Base-by-base conservation (phyloP, 306 rosid species). In the Pyrus pyrifolia region DNA sequence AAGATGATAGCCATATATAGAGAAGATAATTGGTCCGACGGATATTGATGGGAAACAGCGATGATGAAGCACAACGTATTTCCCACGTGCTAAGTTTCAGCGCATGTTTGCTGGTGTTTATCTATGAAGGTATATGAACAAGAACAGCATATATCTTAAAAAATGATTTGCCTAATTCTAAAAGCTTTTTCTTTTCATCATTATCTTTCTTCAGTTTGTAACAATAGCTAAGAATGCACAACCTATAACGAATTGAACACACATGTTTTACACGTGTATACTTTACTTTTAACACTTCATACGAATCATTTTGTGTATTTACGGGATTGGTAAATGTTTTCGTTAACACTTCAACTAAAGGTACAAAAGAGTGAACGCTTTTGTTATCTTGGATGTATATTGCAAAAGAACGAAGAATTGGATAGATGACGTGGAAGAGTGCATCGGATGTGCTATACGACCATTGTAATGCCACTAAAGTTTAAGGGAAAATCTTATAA, bases 21-120 rank as follows among this genome's bases (percentile, higher is more conserved):
- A 79, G 31, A 66, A 61, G 84, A 64, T 80, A 67, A 14, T 30
- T 80, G 72, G 71, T 49, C 53, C 53, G 53, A 65, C 68, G 80
- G 76, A 70, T 77, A 25, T 49, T 15, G 77, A 73, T 80, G 53
- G 45, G 35, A 61, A 67, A 49, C 30, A 75, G 18, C 71, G 52
- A 42, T 21, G 73, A 78, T 14, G 72, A 68, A 23, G 58, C 15
- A 67, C 53, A 49, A 49, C 53, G 15, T 4, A 49, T 15, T 49
- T 49, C 53, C 53, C 53, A 49, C 53, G 17, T 49, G 53, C 19
- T 4, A 49, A 49, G 53, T 15, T 49, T 49, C 53, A 49, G 17
- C 19, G 53, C 53, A 49, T 15, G 53, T 49, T 14, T 49, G 53
- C 53, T 49, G 53, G 53, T 15, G 53, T 49, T 49, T 49, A 15